These are phyloP conservation scores for Dryas octopetala DNA, from an alignment of 306 rosid species.

Conservation along the genomic window DNA sequence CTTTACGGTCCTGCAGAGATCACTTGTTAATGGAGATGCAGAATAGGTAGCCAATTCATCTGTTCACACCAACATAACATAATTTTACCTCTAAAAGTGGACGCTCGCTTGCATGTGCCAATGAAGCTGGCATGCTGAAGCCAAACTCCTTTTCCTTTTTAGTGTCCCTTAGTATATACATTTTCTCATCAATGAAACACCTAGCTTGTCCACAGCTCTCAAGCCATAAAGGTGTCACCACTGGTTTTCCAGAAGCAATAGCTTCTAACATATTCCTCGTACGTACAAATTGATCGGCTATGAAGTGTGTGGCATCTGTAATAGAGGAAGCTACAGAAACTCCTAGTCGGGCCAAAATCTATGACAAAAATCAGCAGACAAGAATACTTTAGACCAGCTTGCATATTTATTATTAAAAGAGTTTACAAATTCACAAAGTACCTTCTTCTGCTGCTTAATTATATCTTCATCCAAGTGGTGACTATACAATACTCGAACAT, in stretches of 20 bases:
- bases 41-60: slow-evolving; percentile 25
- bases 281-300: slow-evolving; percentile 84
- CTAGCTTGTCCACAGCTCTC: slow-evolving; percentile 93
- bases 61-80: slow-evolving; percentile 1
- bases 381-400: slow-evolving; percentile 26
- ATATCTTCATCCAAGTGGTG: slow-evolving; percentile 71
- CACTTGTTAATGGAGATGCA: slow-evolving; percentile 7
- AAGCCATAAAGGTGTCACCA: slow-evolving; percentile 91
- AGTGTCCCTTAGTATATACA: slow-evolving; percentile 66
- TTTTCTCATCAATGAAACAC: slow-evolving; percentile 85
- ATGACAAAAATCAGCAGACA: slow-evolving; percentile 34
- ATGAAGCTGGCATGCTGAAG: slow-evolving; percentile 78
- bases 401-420: slow-evolving; percentile 4
- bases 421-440: slow-evolving; percentile 28
- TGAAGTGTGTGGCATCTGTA: slow-evolving; percentile 85
- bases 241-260: slow-evolving; percentile 85
- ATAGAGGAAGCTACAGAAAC: slow-evolving; percentile 63
- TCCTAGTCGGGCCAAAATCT: slow-evolving; percentile 77
- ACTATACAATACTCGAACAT: slow-evolving; percentile 78
- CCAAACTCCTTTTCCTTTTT: slow-evolving; percentile 93
- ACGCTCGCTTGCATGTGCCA: slow-evolving; percentile 60
- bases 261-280: slow-evolving; percentile 95
- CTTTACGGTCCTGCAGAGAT: slow-evolving; percentile 69
- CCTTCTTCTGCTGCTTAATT: slow-evolving; percentile 89
- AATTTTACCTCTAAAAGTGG: slow-evolving; percentile 69